Base-by-base conservation (phyloP, 1,139 yeast genomes). In the Debaryomyces robertsiae region DNA sequence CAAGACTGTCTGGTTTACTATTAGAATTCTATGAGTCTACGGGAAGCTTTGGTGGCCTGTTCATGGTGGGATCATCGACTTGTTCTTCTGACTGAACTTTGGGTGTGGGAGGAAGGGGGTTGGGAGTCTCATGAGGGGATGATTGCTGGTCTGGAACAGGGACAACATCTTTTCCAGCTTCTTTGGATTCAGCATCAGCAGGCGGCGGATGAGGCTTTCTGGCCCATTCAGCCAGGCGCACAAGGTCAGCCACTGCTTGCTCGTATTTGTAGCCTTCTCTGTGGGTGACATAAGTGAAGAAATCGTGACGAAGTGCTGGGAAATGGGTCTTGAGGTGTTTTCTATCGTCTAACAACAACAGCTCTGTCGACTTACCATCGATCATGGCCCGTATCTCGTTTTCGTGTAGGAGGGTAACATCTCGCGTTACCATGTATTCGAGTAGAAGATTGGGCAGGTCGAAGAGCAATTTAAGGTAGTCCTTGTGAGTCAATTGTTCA, bases 351-450 rank as follows among this genome's bases (percentile, higher is more conserved):
- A 58, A 49, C 7, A 57, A 43, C 13, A 58, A 38, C 5, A 35
- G 27, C 30, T 49, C 41, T 3, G 65, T 50, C 13, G 48, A 44
- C 14, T 48, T 39, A 2, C 48, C 53, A 3, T 43, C 45, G 4
- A 56, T 38, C 10, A 64, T 38, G 13, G 45, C 36, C 16, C 43
- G 39, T 46, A 65, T 55, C 44, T 72, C 75, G 9, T 46, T 29
- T 31, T 54, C 60, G 46, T 71, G 77, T 22, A 61, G 50, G 4
- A 44, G 49, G 2, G 76, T 69, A 3, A 57, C 30, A n/a, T 63
- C 57, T 24, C 58, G 48, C 1, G 67, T 57, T 11, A 56, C 38
- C 28, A 65, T 39, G 47, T 63, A 71, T 46, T 69, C 71, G n/a
- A 57, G 39, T 16, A 69, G 47, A 2, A 57, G 16, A 3, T 53